Evolutionary conservation across 1,139 yeast genomes (phyloP), one percentile per base, ranked within the genome.

Genomic region (Pichia kudriavzevii): DNA sequence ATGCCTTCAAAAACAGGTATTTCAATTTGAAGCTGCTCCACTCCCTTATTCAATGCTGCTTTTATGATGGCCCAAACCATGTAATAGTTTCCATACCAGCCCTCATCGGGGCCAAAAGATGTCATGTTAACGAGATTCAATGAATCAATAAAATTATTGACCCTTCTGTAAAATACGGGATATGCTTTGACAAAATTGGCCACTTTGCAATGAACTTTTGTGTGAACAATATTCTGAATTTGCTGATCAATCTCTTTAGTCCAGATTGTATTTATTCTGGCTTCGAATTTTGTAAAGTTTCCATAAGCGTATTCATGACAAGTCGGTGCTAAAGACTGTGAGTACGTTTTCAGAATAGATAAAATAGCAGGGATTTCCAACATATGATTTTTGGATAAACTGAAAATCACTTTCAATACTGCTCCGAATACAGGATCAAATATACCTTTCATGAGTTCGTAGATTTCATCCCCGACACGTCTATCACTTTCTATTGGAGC

Each of bases 221-320:
- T 40, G 59, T 64, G 39, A 38, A 72, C 72, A 26, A 83, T 64
- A 16, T 61, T 46, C 16, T 71, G 71, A 15, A 73, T 56, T 52
- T 80, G 87, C 12, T 59, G 60, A 20, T 67, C 70, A 21, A 81
- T 59, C 43, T 72, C 75, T 43, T 69, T 72, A 23, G 60, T 59
- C 94, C 95, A 84, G 16, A 64, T 61, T 27, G 58, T 59, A 32
- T 60, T 62, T 33, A 75, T 63, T 48, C 72, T 72, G 25, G 77
- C 78, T 17, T 64, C 61, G 4, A 77, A 48, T 45, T 72, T 72
- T 29, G 63, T 66, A 45, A 80, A 61, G 41, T 70, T 64, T 31
- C 69, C 66, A 42, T 71, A 64, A 23, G 80, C 58, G 47, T 71
- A 84, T 44, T 83, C 95, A 52, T 80, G 88, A 53, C 77, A 73